Percentiles rank a stretch among this genome's conserved stretches.
Conservation (phyloP, 108 stramenopile species). For the Fragilaria crotonensis region DNA sequence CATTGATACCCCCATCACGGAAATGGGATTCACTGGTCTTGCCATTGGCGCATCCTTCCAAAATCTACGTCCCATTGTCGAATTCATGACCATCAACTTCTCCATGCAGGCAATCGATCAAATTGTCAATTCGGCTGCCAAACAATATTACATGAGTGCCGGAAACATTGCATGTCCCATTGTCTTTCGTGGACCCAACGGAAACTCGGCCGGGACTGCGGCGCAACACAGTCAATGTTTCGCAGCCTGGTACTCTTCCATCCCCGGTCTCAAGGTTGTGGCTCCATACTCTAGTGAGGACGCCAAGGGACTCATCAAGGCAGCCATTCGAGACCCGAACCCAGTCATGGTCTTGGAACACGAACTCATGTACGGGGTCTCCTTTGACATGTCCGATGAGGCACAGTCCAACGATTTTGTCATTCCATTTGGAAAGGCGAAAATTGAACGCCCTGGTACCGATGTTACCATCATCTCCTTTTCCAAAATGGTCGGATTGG, state of each 20-base stretch:
- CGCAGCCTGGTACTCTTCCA: slow-evolving; percentile 91
- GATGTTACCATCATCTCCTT: slow-evolving; percentile 96
- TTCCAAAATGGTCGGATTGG: slow-evolving; percentile 83
- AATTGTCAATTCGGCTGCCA: slow-evolving; percentile 95
- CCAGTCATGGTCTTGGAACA: slow-evolving; percentile 98
- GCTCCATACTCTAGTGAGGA: slow-evolving; percentile 94
- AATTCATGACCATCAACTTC: slow-evolving; percentile 99
- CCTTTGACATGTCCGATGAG: slow-evolving; percentile 93
- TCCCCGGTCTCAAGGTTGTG: slow-evolving; percentile 95
- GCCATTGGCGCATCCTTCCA: slow-evolving; percentile 93
- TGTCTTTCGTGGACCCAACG: slow-evolving; percentile 99
- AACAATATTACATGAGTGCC: slow-evolving; percentile 98
- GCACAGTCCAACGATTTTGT: slow-evolving; percentile 85
- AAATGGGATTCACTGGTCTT: slow-evolving; percentile 98
- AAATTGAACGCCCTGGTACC: slow-evolving; percentile 87
- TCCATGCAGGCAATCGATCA: slow-evolving; percentile 99
- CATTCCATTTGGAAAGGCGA: slow-evolving; percentile 88
- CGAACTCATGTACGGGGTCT: slow-evolving; percentile 95
- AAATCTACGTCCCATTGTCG: slow-evolving; percentile 91
- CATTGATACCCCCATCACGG: slow-evolving; percentile 99
- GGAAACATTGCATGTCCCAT: slow-evolving; percentile 93
- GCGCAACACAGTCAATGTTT: slow-evolving; percentile 99
- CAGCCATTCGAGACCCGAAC: slow-evolving; percentile 98
- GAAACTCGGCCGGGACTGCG: slow-evolving; percentile 93
- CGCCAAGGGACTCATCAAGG: slow-evolving; percentile 97